Percentiles rank a stretch among this genome's conserved stretches.
Conservation (phyloP, 768 basidiomycete species). For the Megacollybia marginata region DNA sequence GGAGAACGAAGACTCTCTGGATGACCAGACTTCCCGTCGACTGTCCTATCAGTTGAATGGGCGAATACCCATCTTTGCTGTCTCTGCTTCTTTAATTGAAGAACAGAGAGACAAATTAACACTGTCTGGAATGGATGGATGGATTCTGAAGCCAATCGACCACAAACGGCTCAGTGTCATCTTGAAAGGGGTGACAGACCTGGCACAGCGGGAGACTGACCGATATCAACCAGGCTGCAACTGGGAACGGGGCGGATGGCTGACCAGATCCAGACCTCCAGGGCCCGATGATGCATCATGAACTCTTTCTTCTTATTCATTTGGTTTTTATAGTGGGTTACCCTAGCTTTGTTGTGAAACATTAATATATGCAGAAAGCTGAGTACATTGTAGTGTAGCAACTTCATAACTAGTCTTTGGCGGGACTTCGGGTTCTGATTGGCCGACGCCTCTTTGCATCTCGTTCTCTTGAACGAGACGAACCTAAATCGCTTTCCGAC, state of each 20-base stretch:
- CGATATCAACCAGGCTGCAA: constrained; percentile 42
- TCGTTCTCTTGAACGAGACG: background rate
- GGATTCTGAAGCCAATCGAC: constrained; percentile 80
- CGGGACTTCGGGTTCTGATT: background rate
- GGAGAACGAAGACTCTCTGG: constrained; percentile 28
- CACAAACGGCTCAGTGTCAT: constrained; percentile 58
- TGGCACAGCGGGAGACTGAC: constrained; percentile 40
- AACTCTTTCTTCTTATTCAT: no score
- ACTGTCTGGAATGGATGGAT: constrained; percentile 63
- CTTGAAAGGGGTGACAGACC: constrained; percentile 52
- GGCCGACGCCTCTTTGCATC: background rate
- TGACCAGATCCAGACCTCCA: constrained; percentile 11
- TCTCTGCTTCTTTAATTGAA: constrained; percentile 66
- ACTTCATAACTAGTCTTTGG: no score
- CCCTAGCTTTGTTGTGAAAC: no score
- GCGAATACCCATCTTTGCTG: constrained; percentile 74
- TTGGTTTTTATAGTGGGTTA: no score
- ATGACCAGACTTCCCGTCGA: constrained; percentile 14
- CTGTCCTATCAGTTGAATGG: constrained; percentile 46
- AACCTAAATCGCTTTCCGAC: background rate
- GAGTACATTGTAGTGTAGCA: no score
- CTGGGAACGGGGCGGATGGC: constrained; percentile 64
- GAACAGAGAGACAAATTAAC: constrained; percentile 46
- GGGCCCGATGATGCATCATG: no score
- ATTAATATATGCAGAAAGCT: no score